Conservation (phyloP, 192 early-diverging fungal species). For the Entomortierella lignicola region DNA sequence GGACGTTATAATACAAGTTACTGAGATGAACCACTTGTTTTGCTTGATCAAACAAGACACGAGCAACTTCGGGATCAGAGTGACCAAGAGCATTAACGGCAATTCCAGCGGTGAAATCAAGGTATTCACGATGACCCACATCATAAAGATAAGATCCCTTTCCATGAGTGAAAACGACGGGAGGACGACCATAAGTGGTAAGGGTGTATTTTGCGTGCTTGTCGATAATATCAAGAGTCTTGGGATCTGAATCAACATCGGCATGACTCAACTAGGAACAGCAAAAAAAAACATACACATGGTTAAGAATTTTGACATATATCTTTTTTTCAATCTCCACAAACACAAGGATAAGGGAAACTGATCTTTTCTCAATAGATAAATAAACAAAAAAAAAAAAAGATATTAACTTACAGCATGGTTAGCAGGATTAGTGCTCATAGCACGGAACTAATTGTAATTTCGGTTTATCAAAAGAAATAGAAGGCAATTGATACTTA, state of each 20-base stretch:
- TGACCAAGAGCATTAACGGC: slow-evolving; percentile 96
- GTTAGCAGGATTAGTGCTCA: slow-evolving; percentile 27
- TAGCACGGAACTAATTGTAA: slow-evolving; percentile 33
- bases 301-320: neutral
- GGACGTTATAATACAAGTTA: slow-evolving; percentile 94
- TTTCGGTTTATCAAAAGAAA: neutral
- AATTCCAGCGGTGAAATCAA: slow-evolving; percentile 96
- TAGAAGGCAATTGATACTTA: neutral
- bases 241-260: slow-evolving; percentile 57
- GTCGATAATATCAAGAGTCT: slow-evolving; percentile 56
- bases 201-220: slow-evolving; percentile 70
- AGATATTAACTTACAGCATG: slow-evolving; percentile 34
- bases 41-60: slow-evolving; percentile 85
- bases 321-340: slow-evolving; percentile 1
- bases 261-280: slow-evolving; percentile 60
- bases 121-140: slow-evolving; percentile 75
- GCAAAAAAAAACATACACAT: neutral
- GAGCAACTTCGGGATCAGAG: slow-evolving; percentile 77
- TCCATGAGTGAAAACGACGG: slow-evolving; percentile 84
- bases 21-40: slow-evolving; percentile 85
- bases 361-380: neutral
- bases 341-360: neutral
- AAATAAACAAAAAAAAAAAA: neutral
- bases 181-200: slow-evolving; percentile 77
- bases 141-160: slow-evolving; percentile 87